Conservation (phyloP, 345 rosid species). For the Barbarea vulgaris region DNA sequence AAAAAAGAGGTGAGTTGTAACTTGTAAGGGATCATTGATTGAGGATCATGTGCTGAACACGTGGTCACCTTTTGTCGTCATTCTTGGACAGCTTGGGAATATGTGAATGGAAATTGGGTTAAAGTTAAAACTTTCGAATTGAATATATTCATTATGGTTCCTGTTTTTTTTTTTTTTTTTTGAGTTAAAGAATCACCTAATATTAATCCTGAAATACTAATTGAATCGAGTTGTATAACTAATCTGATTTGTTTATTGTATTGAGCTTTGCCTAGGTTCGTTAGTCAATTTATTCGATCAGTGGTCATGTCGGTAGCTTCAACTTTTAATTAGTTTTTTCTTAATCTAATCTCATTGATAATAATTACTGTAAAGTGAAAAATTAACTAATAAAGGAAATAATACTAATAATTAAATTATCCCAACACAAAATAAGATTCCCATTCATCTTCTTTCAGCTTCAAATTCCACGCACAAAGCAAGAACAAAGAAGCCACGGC, state of each 20-base stretch:
- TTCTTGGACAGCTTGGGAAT: conserved; percentile 17
- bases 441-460: conserved; percentile 36
- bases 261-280: neutral
- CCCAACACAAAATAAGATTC: conserved; percentile 32
- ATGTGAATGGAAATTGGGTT: neutral
- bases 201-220: neutral
- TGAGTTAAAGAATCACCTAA: neutral
- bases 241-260: neutral
- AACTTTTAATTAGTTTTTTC: neutral
- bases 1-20: conserved; percentile 20
- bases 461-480: conserved; percentile 35
- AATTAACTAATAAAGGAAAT: conserved; percentile 22
- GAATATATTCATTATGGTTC: neutral
- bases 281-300: neutral
- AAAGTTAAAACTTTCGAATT: neutral
- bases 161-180: too few relatives aligned
- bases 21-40: conserved; percentile 17
- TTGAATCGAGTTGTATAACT: neutral
- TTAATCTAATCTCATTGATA: conserved; percentile 8
- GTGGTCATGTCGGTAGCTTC: conserved; percentile 33
- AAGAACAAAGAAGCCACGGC: conserved; percentile 16
- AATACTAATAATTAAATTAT: neutral
- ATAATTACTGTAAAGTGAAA: conserved; percentile 25
- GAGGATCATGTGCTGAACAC: conserved; percentile 35
- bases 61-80: conserved; percentile 33